Base-by-base conservation (phyloP, 768 basidiomycete species). In the Kwoniella pini region DNA sequence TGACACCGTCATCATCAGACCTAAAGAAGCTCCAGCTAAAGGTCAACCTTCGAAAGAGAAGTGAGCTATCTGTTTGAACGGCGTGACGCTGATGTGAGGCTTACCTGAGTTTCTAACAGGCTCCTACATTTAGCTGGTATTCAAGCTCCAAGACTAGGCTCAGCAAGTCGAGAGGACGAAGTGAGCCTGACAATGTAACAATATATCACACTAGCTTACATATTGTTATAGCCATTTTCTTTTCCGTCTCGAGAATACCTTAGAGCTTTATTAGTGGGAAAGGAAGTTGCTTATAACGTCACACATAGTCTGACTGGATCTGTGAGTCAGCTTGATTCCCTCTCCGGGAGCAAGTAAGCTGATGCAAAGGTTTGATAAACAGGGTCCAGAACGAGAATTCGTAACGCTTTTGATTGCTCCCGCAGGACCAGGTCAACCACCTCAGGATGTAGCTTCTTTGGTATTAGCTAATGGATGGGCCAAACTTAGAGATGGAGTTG, bases 231-330 rank as follows among this genome's bases (percentile, higher is more conserved):
- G 90, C 85, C 87, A 5, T 92, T 88, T 86, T 89, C 95, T 1
- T 96, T 88, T 77, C 90, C 94, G 75, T 85, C 92, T 46, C 88
- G 96, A 66, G 96, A 97, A 80, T 96, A 88, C 79, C 82, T 98
- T 33, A 88, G 96, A 42, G 81, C 86, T 22, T 80, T 93, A 45
- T 82, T 86, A 11, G 91, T 97, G 51, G 95, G 94, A 65, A 97
- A 96, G 76, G 87, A 94, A 79, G 83, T 97, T 70, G 83, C 87
- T 0, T 96, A 95, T 80, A 84, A 83, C 24, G 86, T 92, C 9
- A 85, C 85, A 24, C 91, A 96, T 78, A 55, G 36, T 19, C 9
- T 55, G 4, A 15, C 52, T 2, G n/a, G 30, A 15, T 30, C 48
- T 17, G 36, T 42, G 22, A 53, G 33, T 42, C 17, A 28, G 7